Conservation (phyloP, 108 stramenopile genomes). For the Nitzschia inconspicua region DNA sequence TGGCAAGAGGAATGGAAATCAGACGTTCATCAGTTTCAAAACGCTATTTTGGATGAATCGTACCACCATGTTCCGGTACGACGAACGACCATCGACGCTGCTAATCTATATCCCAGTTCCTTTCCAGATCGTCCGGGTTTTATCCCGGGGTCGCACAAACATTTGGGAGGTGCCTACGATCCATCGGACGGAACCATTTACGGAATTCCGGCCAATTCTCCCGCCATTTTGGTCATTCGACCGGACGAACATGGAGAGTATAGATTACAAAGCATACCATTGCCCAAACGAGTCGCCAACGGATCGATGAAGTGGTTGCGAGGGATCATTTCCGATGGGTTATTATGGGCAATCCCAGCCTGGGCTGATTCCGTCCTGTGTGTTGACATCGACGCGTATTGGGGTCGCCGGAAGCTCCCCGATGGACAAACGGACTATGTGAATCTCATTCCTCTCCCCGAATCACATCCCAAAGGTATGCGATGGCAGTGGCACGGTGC, state of each 20-base stretch:
- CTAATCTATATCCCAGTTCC: slow-evolving; percentile 25
- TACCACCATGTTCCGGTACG: slow-evolving; percentile 40
- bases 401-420: slow-evolving; percentile 42
- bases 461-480: slow-evolving; percentile 33
- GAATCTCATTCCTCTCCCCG: slow-evolving; percentile 41
- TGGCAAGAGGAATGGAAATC: slow-evolving; percentile 34
- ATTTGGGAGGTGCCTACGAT: slow-evolving; percentile 79
- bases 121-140: slow-evolving; percentile 29
- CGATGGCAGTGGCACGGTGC: slow-evolving; percentile 91
- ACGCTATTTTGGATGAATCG: slow-evolving; percentile 26
- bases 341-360: slow-evolving; percentile 75
- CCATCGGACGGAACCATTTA: slow-evolving; percentile 66
- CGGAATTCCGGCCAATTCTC: slow-evolving; percentile 67
- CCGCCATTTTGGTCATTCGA: slow-evolving; percentile 53
- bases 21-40: slow-evolving; percentile 19
- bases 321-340: slow-evolving; percentile 66
- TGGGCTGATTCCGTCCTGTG: slow-evolving; percentile 64
- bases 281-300: slow-evolving; percentile 41
- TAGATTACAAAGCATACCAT: slow-evolving; percentile 46
- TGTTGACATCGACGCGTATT: slow-evolving; percentile 58
- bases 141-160: slow-evolving; percentile 64
- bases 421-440: slow-evolving; percentile 34
- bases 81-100: slow-evolving; percentile 38
- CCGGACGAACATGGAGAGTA: slow-evolving; percentile 31
- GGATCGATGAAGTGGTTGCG: slow-evolving; percentile 78